Evolutionary conservation across 164 flowering plant species (phyloP), one percentile per base, ranked within the genome.

Genomic region (Macadamia integrifolia): DNA sequence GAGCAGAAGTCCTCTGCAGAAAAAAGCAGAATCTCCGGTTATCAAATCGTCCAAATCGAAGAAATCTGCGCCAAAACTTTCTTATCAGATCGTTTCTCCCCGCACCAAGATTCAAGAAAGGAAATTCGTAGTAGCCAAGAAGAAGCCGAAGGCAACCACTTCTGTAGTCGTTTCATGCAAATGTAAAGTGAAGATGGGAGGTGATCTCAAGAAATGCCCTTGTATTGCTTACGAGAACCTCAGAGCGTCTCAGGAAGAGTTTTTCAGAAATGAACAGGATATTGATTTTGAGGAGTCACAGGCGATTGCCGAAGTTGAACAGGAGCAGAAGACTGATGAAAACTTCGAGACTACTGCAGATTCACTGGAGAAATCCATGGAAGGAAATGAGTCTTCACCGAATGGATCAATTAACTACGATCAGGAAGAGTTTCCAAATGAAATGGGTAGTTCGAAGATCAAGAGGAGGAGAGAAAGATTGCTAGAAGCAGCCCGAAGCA

Each of bases 241-340:
- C 40, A 78, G 96, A 68, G 92, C 85, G 40, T 88, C 94, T 0
- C 99, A 92, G 66, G 97, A 94, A 69, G 91, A 80, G 66, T 92
- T 92, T 70, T 89, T 87, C 55, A 12, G 17, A 50, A 50, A 50
- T 23, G 23, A 23, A 23, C 23, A 23, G 23, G 23, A 23, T 23
- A 23, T 23, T 23, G 23, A 23, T 23, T 23, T 23, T 23, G 23
- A 23, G 23, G 23, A 23, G 23, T 23, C 23, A 23, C 23, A 23
- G 23, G 23, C 23, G 23, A 23, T 23, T 23, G 23, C 23, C 0
- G 23, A 23, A 23, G 23, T 23, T 23, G 23, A 23, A 23, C 23
- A 23, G 23, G 23, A 23, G 23, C 23, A 23, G 23, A 23, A 23
- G 23, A 23, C 23, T 23, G 23, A 23, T 23, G 23, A 23, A 23